Conservation (phyloP, 2,329 filamentous ascomycete genomes). For the Dothistroma septosporum region DNA sequence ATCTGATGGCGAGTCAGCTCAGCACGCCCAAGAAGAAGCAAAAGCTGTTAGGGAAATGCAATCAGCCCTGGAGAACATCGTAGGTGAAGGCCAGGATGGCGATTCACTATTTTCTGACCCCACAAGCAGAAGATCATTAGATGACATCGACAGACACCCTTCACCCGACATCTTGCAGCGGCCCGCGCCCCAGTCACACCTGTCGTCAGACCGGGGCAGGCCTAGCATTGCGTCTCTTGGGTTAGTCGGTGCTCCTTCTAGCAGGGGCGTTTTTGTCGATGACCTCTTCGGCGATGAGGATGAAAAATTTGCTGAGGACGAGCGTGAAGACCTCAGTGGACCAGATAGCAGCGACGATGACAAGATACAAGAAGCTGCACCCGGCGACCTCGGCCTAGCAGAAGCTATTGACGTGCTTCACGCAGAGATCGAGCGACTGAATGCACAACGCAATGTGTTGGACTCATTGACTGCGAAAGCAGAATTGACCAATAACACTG, state of each 20-base stretch:
- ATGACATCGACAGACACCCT: slow-evolving; percentile 16
- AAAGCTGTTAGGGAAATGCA: slow-evolving; percentile 90
- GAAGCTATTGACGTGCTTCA: slow-evolving; percentile 89
- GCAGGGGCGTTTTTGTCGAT: slow-evolving; percentile 87
- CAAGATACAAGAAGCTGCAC: slow-evolving; percentile 87
- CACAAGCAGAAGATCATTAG: slow-evolving; percentile 56
- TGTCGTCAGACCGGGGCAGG: slow-evolving; percentile 56
- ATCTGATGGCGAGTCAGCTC: slow-evolving; percentile 58
- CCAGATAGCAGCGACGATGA: slow-evolving; percentile 64
- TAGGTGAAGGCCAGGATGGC: slow-evolving; percentile 68
- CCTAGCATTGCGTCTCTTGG: slow-evolving; percentile 89
- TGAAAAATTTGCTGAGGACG: slow-evolving; percentile 77
- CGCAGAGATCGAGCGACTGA: slow-evolving; percentile 82
- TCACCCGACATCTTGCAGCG: slow-evolving; percentile 19
- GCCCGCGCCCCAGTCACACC: slow-evolving; percentile 12
- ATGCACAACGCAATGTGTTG: slow-evolving; percentile 82
- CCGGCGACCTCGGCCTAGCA: slow-evolving; percentile 85
- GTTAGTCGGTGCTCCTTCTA: slow-evolving; percentile 78
- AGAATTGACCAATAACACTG: slow-evolving; percentile 93
- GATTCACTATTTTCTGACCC: slow-evolving; percentile 61
- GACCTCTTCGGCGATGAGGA: slow-evolving; percentile 92
- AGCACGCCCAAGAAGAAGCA: slow-evolving; percentile 59
- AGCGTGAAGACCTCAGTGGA: slow-evolving; percentile 67
- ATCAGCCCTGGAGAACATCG: slow-evolving; percentile 83
- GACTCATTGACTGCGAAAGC: slow-evolving; percentile 90